Evolutionary conservation across 805 yeast genomes (phyloP).

Genomic region (Metschnikowia lachancei): DNA sequence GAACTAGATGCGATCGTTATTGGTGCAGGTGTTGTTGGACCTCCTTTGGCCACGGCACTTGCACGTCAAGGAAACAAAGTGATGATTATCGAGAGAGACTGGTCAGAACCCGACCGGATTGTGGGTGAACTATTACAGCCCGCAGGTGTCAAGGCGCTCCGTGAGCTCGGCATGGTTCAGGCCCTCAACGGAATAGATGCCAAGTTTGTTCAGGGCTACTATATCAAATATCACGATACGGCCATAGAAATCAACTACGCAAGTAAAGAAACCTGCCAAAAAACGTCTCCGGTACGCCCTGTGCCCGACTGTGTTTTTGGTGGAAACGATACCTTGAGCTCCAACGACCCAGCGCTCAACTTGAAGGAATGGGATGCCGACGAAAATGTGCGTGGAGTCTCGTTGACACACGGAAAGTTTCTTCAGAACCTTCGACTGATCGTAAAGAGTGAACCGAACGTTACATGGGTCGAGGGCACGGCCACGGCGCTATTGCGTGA

Average conservation of each 20-base stretch:
- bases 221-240: slow-evolving; percentile 63
- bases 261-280: slow-evolving; percentile 45
- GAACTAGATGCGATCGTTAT: slow-evolving; percentile 72
- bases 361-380: slow-evolving; percentile 55
- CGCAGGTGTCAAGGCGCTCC: slow-evolving; percentile 84
- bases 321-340: slow-evolving; percentile 53
- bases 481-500: slow-evolving; percentile 66
- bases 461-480: slow-evolving; percentile 77
- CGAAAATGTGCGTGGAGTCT: slow-evolving; percentile 66
- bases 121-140: slow-evolving; percentile 98
- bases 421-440: slow-evolving; percentile 69
- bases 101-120: slow-evolving; percentile 90
- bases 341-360: slow-evolving; percentile 47
- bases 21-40: slow-evolving; percentile 99
- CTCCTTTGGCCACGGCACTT: slow-evolving; percentile 83
- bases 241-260: slow-evolving; percentile 69
- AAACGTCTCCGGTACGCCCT: slow-evolving; percentile 44
- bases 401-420: slow-evolving; percentile 92
- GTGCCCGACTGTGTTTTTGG: slow-evolving; percentile 54
- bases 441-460: slow-evolving; percentile 68
- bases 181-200: slow-evolving; percentile 78
- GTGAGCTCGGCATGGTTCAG: slow-evolving; percentile 76
- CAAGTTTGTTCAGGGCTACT: slow-evolving; percentile 73
- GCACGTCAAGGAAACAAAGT: slow-evolving; percentile 90
- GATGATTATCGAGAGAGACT: slow-evolving; percentile 77